Percentiles rank a stretch among this genome's conserved stretches.
phyloP scores from a whole-genome alignment of 805 yeast species.

The Candida ulmi region DNA sequence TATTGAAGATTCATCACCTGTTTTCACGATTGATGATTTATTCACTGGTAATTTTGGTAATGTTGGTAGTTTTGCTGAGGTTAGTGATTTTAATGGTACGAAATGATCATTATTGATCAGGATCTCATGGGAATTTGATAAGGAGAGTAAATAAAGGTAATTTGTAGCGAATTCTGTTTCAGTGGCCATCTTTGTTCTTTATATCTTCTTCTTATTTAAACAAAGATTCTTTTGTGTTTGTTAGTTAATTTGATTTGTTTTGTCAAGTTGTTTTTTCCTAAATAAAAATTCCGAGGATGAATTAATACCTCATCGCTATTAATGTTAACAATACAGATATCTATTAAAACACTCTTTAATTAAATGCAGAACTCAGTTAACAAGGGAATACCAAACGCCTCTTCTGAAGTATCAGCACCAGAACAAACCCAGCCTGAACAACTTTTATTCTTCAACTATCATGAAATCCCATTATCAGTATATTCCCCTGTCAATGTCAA shows the following conservation, averaged over 20 bases:
- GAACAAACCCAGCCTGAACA: no score
- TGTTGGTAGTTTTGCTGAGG: conserved; percentile 36
- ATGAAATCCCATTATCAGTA: conserved; percentile 35
- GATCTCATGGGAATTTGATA: not conserved
- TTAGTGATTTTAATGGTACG: conserved; percentile 25
- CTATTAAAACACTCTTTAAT: conserved; percentile 1
- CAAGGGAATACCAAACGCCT: no score
- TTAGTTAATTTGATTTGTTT: no score
- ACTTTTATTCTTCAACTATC: conserved; percentile 57
- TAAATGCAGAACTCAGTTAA: conserved; percentile 2
- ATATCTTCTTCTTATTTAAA: no score
- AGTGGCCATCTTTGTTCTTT: not conserved
- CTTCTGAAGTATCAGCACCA: no score
- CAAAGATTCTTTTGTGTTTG: no score
- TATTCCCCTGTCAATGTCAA: not conserved
- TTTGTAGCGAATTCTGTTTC: conserved; percentile 3
- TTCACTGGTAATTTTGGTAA: conserved; percentile 42
- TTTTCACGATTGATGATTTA: conserved; percentile 16
- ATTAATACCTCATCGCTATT: no score
- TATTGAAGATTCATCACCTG: not conserved
- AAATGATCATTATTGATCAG: conserved; percentile 16
- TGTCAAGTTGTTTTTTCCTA: no score
- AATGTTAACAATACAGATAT: conserved; percentile 4
- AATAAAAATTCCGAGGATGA: not conserved
- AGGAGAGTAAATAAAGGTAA: not conserved